Base-by-base conservation (phyloP, 305 asterid genomes). In the Solanum hybrid region DNA sequence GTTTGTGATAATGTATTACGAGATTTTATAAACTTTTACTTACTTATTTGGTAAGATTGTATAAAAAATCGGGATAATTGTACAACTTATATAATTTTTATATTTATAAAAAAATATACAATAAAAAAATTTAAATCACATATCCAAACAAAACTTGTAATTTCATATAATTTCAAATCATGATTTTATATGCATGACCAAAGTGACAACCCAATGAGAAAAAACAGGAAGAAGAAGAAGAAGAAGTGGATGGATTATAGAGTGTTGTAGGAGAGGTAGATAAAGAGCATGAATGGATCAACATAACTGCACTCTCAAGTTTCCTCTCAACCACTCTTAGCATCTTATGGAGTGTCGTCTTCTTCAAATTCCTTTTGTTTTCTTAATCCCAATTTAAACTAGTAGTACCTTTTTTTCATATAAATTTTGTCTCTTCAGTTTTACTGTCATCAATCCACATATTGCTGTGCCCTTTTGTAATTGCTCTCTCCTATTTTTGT, bases 301-400 rank as follows among this genome's bases (percentile, higher is more conserved):
- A 16, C 36, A 40, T 81, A 40, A 81, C 88, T 60, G 77, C 32
- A 60, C 5, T 60, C 36, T 22, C 51, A 85, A 85, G 88, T 85
- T 56, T 84, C 31, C 64, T 77, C 37, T 51, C 40, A 26, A 60
- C 77, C 4, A 88, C 86, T 77, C 89, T 77, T 88, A 86, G 89
- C 86, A 88, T 77, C 89, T 88, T 27, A 5, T 38, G 64, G 29
- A 36, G n/a, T 72, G 38, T 72, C 89, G 0, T 32, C 69, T 27
- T 87, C 89, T 86, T 40, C 81, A 86, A 64, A 38, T 71, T 75
- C 78, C 36, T 16, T 27, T 38, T 1, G 6, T 38, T 31, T 4
- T 4, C 37, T 38, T 72, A 34, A 77, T 42, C 36, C 69, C 35
- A 24, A 37, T 38, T n/a, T 78, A 36, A 36, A 79, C 60, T 36